These are phyloP conservation scores for Akebia trifoliata DNA, from an alignment of 164 flowering plant genomes.

Conservation along the genomic window DNA sequence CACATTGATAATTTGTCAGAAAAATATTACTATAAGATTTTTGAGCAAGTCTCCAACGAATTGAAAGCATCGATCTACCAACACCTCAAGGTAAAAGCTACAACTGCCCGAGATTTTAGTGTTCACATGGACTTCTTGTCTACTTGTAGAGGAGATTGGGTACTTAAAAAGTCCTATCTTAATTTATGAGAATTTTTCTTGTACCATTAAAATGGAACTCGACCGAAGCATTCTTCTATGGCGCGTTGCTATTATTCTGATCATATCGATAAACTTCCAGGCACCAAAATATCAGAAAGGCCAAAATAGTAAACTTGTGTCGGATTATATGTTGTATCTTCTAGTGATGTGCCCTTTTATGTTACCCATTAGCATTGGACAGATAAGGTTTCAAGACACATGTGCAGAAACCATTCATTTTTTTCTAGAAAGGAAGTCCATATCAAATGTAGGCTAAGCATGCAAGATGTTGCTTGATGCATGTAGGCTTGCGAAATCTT, in stretches of 20 bases:
- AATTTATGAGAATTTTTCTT: not conserved
- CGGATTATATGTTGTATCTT: slow-evolving; percentile 12
- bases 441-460: not conserved
- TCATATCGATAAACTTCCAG: not conserved
- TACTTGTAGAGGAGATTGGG: not conserved
- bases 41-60: not conserved
- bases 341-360: too few species aligned
- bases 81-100: not conserved
- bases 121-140: not conserved
- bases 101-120: not conserved
- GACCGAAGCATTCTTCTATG: slow-evolving; percentile 10
- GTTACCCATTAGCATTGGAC: not conserved
- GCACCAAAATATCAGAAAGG: not conserved
- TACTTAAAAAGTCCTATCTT: too few species aligned
- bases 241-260: slow-evolving; percentile 10
- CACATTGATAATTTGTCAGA: not conserved
- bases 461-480: not conserved
- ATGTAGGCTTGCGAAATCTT: slow-evolving; percentile 6
- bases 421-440: not conserved
- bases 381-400: slow-evolving; percentile 3
- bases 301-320: not conserved
- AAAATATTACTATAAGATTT: not conserved
- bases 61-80: not conserved
- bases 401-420: not conserved
- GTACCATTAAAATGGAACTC: slow-evolving; percentile 3